These are phyloP conservation scores for Oemleria cerasiformis DNA, from an alignment of 306 rosid species.

Conservation along the genomic window DNA sequence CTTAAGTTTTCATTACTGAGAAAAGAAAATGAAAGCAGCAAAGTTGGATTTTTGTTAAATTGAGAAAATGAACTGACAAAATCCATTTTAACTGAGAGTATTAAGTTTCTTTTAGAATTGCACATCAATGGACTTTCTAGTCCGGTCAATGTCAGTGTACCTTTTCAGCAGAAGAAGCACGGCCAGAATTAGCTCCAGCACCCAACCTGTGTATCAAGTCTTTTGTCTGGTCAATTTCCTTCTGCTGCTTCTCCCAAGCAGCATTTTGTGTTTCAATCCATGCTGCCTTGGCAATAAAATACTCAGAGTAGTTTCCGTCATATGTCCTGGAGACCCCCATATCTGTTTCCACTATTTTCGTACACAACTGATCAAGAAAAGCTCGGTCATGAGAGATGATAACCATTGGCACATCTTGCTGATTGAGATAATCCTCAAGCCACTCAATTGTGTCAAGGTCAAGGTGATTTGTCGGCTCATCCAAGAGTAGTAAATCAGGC, in stretches of 20 bases:
- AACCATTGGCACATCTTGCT: constrained; percentile 97
- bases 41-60: neutral
- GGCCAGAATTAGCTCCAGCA: constrained; percentile 95
- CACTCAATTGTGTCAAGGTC: constrained; percentile 98
- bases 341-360: constrained; percentile 98
- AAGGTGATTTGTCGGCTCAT: constrained; percentile 96
- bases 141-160: constrained; percentile 34
- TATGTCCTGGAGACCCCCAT: constrained; percentile 86
- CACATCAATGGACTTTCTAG: neutral
- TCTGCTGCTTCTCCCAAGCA: constrained; percentile 99
- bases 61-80: neutral
- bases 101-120: constrained; percentile 1
- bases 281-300: constrained; percentile 61
- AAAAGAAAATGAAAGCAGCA: neutral
- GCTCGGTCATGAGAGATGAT: constrained; percentile 98
- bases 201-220: constrained; percentile 82
- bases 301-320: constrained; percentile 87
- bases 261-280: constrained; percentile 90
- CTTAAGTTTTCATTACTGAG: neutral
- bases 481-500: constrained; percentile 85
- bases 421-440: constrained; percentile 84
- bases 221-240: constrained; percentile 84
- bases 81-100: neutral
- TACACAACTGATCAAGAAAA: constrained; percentile 94
- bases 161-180: constrained; percentile 97